Base-by-base conservation (phyloP, 1,284 basidiomycete genomes). In the Mycena sp. region DNA sequence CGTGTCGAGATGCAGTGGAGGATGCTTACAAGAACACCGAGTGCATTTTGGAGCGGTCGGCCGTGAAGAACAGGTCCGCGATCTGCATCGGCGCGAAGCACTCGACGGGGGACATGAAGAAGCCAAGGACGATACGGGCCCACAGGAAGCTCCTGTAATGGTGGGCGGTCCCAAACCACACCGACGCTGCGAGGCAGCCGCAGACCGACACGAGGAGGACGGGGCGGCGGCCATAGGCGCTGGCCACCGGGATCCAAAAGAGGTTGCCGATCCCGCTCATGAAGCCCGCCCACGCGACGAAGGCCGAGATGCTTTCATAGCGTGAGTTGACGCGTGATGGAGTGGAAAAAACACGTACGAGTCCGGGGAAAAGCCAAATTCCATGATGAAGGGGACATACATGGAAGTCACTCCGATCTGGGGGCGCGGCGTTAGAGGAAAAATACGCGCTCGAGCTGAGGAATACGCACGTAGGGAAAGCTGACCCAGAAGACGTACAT, bases 21-120 rank as follows among this genome's bases (percentile, higher is more conserved):
- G 21, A 48, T 7, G 23, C 37, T 26, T 49, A 60, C 58, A 54
- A 60, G n/a, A 60, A 60, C 51, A 41, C 46, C 7, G 58, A 50
- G 26, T 60, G 58, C 58, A 60, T 60, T 29, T 54, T 53, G 1
- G 58, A 60, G 30, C 58, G 58, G 28, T 60, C 58, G 6, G 58
- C 58, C 3, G 58, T 60, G 50, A 60, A 60, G 51, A 60, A 60
- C 6, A 60, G 28, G 26, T 60, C 58, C 11, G 58, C 58, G 11
- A 60, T 60, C 40, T 60, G 58, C 58, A 60, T 60, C 16, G 58
- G 58, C 1, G 58, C 51, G 37, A 60, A 60, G 30, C 58, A 60
- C 23, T 60, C 58, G 11, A 60, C 50, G 10, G 58, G 58, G 4
- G 35, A 23, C 58, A 60, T 53, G 38, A 54, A 60, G 29, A 60